Base-by-base conservation (phyloP, 202 grass and related monocot genomes). In the Digitaria exilis region DNA sequence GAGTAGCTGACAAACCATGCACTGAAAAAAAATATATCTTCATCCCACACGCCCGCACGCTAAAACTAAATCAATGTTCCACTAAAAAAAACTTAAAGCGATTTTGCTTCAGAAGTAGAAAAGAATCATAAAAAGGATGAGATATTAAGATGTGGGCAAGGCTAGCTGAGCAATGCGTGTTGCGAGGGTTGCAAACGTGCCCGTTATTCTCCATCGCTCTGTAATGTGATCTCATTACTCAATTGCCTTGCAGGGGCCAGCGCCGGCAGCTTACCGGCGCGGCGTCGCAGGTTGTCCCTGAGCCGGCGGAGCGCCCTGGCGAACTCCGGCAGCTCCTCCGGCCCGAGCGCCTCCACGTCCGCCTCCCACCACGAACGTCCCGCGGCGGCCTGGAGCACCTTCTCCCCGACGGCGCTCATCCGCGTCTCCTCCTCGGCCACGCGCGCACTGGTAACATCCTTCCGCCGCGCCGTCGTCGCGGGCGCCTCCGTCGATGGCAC, bases 241-340 rank as follows among this genome's bases (percentile, higher is more conserved):
- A 24, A 56, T 22, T 24, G 8, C n/a, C 50, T n/a, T 54, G 5
- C 21, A 17, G 13, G 13, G 44, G 81, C 13, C 41, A 17, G 2
- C 71, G n/a, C n/a, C n/a, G 49, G 45, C 61, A 56, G 18, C 26
- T 19, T 42, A 35, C 77, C 21, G n/a, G 54, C 29, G 55, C 7
- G 51, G 39, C 79, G 74, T 0, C 12, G 35, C 18, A 90, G 79
- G 19, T 44, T 75, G 30, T 22, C n/a, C 48, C 30, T 73, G 31
- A 86, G 49, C 57, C 39, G 58, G 15, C 30, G 28, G 35, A 90
- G 66, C 57, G 58, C 28, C 83, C 26, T 83, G 39, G 22, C 32
- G 73, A 82, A 83, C 48, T 79, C 79, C 57, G 7, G 43, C 32
- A 90, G 73, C 49, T 86, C 83, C 48, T 63, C 83, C 49, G 7